These are phyloP conservation scores for Asterophora parasitica DNA, from an alignment of 768 basidiomycete species.

Conservation along the genomic window DNA sequence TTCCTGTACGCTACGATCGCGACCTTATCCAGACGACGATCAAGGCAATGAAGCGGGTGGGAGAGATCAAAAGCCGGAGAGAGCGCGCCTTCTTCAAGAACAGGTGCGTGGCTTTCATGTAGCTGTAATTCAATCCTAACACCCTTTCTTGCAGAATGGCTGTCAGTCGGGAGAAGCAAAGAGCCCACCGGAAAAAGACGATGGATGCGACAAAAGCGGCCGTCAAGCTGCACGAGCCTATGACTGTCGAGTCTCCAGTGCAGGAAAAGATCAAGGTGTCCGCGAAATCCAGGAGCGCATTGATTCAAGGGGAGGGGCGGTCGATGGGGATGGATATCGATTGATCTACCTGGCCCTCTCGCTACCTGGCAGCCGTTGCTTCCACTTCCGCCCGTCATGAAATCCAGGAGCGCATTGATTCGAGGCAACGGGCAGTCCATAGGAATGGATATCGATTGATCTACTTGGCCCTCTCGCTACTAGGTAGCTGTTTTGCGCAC, in stretches of 20 bases:
- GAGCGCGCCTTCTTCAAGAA: constrained; percentile 97
- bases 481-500: background rate
- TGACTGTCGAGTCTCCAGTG: constrained; percentile 37
- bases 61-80: constrained; percentile 85
- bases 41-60: constrained; percentile 93
- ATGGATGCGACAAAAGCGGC: constrained; percentile 53
- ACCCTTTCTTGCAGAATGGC: constrained; percentile 61
- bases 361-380: no score
- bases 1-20: constrained; percentile 95
- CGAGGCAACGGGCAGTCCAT: constrained; percentile 80
- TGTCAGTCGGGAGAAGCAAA: constrained; percentile 71
- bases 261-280: constrained; percentile 77
- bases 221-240: constrained; percentile 64
- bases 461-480: background rate
- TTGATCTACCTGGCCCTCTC: constrained; percentile 26
- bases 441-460: constrained; percentile 85
- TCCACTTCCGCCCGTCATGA: no score
- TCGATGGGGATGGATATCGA: constrained; percentile 92
- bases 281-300: constrained; percentile 60
- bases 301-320: constrained; percentile 78
- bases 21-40: constrained; percentile 89
- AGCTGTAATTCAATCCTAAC: background rate
- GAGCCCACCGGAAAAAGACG: constrained; percentile 64
- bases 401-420: background rate
- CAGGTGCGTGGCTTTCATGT: constrained; percentile 40